phyloP scores from a whole-genome alignment of 306 rosid species.

The Prunus mongolica region DNA sequence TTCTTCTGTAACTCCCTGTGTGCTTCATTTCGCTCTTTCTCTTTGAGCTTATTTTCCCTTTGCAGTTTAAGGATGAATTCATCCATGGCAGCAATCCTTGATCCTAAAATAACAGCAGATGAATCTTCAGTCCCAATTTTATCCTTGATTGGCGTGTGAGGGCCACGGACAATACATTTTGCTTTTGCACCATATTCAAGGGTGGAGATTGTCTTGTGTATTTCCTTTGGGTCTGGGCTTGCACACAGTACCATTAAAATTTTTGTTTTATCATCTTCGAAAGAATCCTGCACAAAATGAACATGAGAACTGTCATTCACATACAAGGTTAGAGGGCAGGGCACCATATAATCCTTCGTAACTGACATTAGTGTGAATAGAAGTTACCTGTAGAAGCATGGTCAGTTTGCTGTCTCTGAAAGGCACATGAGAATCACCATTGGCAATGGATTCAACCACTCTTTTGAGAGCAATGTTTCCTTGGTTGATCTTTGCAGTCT shows the following conservation, averaged over 20 bases:
- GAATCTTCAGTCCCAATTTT: conserved; percentile 56
- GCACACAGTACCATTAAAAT: conserved; percentile 94
- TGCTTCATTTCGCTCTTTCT: conserved; percentile 79
- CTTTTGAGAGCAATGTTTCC: conserved; percentile 93
- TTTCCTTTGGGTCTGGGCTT: conserved; percentile 92
- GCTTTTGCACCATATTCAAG: conserved; percentile 99
- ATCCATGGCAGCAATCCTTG: conserved; percentile 91
- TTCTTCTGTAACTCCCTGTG: conserved; percentile 73
- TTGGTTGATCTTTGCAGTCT: conserved; percentile 98
- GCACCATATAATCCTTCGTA: conserved; percentile 6
- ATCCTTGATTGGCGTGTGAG: conserved; percentile 73
- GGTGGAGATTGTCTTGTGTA: conserved; percentile 92
- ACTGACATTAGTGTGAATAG: conserved; percentile 8
- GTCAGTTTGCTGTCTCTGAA: conserved; percentile 98
- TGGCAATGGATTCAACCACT: conserved; percentile 98
- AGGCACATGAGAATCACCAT: conserved; percentile 98
- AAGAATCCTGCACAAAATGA: conserved; percentile 69
- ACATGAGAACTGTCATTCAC: conserved; percentile 6
- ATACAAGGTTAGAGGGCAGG: conserved; percentile 10
- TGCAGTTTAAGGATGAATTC: conserved; percentile 88
- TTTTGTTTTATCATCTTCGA: conserved; percentile 95
- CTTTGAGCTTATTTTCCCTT: conserved; percentile 77
- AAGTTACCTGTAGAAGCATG: conserved; percentile 94
- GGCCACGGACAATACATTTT: conserved; percentile 94
- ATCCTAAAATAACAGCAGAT: conserved; percentile 82